Evolutionary conservation across 176 grass and related monocot genomes (phyloP).

Genomic region (Oryza punctata): DNA sequence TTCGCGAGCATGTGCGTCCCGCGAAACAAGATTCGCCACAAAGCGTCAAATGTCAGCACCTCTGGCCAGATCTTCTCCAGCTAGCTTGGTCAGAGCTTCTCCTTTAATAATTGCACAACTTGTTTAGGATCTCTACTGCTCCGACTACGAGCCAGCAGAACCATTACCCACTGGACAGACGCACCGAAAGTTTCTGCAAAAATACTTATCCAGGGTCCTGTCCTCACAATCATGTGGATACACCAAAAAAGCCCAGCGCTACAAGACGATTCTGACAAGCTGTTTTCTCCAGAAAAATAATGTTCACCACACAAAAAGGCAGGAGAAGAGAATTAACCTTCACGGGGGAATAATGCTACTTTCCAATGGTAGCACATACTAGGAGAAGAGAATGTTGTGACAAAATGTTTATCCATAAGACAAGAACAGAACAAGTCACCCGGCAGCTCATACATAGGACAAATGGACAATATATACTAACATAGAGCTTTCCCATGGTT

Average conservation of each 20-base stretch:
- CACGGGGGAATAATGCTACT: background rate
- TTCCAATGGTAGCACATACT: too few species aligned
- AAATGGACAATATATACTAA: background rate
- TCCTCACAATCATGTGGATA: background rate
- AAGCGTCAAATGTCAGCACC: background rate
- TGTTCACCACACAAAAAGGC: constrained; percentile 15
- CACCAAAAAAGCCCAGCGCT: background rate
- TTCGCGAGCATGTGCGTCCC: background rate
- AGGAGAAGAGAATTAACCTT: background rate
- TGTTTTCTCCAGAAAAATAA: constrained; percentile 9
- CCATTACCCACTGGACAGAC: background rate
- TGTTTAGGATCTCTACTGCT: constrained; percentile 5
- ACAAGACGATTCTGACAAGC: background rate
- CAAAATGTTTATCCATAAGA: background rate
- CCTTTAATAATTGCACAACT: constrained; percentile 28
- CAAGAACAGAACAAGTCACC: background rate
- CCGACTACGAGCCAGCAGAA: background rate
- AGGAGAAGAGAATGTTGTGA: background rate
- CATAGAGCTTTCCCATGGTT: background rate
- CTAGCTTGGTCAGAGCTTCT: background rate
- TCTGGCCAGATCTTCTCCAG: constrained; percentile 22
- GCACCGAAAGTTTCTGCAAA: background rate
- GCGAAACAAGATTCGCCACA: background rate
- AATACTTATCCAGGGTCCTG: background rate
- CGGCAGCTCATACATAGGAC: background rate